Percentiles rank a stretch among this genome's conserved stretches.
These are phyloP conservation scores for Physaria fendleri DNA, from an alignment of 345 rosid genomes.

Conservation along the genomic window DNA sequence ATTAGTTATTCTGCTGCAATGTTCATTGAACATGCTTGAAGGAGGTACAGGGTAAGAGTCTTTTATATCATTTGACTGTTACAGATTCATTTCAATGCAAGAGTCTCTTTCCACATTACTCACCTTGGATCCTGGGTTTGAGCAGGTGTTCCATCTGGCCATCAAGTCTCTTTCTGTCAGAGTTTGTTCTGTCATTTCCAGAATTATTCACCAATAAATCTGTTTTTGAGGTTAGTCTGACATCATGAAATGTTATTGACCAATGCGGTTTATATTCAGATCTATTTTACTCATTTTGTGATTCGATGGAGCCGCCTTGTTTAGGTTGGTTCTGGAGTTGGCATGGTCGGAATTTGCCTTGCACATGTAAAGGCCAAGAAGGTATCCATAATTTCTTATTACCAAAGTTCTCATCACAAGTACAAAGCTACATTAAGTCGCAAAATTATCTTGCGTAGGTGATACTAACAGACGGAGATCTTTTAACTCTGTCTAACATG, in stretches of 20 bases:
- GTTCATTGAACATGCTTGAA: slow-evolving; percentile 86
- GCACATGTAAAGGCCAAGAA: slow-evolving; percentile 67
- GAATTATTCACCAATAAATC: slow-evolving; percentile 51
- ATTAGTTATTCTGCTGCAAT: slow-evolving; percentile 48
- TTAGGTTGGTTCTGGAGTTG: slow-evolving; percentile 95
- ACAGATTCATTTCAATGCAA: neutral
- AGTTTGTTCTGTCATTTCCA: slow-evolving; percentile 62
- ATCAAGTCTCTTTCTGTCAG: slow-evolving; percentile 67
- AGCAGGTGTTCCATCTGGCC: slow-evolving; percentile 88
- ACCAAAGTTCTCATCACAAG: neutral
- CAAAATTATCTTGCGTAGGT: slow-evolving; percentile 36
- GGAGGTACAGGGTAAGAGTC: slow-evolving; percentile 78
- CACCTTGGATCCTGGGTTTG: neutral
- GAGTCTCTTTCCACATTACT: slow-evolving; percentile 1
- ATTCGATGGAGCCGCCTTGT: slow-evolving; percentile 6
- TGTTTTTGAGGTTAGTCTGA: slow-evolving; percentile 65
- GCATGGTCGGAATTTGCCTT: slow-evolving; percentile 77
- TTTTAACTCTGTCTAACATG: slow-evolving; percentile 69
- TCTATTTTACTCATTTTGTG: neutral
- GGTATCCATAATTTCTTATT: slow-evolving; percentile 35
- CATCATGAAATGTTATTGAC: neutral
- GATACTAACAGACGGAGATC: slow-evolving; percentile 68
- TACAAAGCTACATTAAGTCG: neutral
- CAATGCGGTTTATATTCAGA: neutral
- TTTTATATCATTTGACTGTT: neutral